Percentiles rank a stretch among this genome's conserved stretches.
These are phyloP conservation scores for Pseudocercospora fuligena DNA, from an alignment of 2,329 filamentous ascomycete genomes.

Conservation along the genomic window DNA sequence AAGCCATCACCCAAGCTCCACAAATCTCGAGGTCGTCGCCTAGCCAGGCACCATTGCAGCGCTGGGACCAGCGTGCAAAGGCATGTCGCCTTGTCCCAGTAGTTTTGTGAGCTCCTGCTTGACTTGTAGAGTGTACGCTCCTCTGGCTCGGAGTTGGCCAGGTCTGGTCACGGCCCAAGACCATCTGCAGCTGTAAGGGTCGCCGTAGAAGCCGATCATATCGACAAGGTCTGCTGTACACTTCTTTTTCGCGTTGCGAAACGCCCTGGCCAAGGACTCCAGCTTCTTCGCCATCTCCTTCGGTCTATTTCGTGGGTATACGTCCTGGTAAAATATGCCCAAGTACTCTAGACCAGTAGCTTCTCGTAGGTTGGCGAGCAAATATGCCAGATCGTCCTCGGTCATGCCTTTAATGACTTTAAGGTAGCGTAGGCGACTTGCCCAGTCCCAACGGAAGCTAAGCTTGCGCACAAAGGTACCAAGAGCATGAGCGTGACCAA, in stretches of 20 bases:
- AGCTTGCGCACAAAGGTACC: not conserved
- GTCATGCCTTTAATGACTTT: not conserved
- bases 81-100: not conserved
- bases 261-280: not conserved
- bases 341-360: not conserved
- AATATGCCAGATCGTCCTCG: not conserved
- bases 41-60: not conserved
- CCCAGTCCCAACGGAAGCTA: not conserved
- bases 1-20: not conserved
- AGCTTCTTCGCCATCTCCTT: not conserved
- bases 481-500: not conserved
- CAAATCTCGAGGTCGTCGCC: not conserved
- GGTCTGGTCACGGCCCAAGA: not conserved
- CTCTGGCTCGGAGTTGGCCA: not conserved
- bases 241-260: not conserved
- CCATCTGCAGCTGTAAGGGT: not conserved
- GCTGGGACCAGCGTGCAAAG: not conserved
- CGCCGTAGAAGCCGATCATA: not conserved
- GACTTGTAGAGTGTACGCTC: not conserved
- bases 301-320: not conserved
- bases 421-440: not conserved
- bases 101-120: not conserved
- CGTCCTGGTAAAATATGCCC: not conserved
- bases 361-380: not conserved
- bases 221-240: not conserved